These are phyloP conservation scores for Septoria petroselini DNA, from an alignment of 2,329 filamentous ascomycete genomes.

Conservation along the genomic window DNA sequence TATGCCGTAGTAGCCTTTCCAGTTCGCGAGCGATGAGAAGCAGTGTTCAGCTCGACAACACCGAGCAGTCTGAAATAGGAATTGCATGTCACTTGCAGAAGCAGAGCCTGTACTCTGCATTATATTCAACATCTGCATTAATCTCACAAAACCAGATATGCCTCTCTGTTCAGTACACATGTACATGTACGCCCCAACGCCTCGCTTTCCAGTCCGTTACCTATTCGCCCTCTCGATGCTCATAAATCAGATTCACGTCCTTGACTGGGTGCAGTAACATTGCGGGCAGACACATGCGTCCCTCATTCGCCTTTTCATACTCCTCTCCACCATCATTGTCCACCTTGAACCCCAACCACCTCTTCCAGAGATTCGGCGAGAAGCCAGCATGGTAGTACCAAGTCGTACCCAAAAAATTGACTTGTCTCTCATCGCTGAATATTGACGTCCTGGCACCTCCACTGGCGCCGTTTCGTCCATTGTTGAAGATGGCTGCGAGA, in stretches of 20 bases:
- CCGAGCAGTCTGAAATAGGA: too few relatives aligned
- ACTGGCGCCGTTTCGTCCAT: slow-evolving; percentile 51
- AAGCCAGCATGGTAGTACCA: slow-evolving; percentile 56
- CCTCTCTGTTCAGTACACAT: too few relatives aligned
- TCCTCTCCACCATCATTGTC: slow-evolving; percentile 50
- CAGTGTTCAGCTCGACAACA: too few relatives aligned
- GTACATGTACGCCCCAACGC: background rate
- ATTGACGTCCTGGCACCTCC: slow-evolving; percentile 50
- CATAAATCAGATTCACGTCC: slow-evolving; percentile 49
- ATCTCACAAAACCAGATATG: too few relatives aligned
- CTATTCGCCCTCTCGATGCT: slow-evolving; percentile 37
- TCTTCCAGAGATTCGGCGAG: slow-evolving; percentile 53
- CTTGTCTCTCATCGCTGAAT: slow-evolving; percentile 52
- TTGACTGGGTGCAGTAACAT: slow-evolving; percentile 53
- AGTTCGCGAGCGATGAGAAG: too few relatives aligned
- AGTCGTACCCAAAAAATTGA: slow-evolving; percentile 53
- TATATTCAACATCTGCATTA: too few relatives aligned
- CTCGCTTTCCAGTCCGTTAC: background rate
- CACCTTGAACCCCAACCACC: slow-evolving; percentile 56
- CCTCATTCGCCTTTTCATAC: slow-evolving; percentile 45
- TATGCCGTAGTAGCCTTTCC: too few relatives aligned
- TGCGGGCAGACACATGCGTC: slow-evolving; percentile 49
- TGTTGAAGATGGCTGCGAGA: slow-evolving; percentile 56
- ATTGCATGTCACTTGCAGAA: too few relatives aligned
- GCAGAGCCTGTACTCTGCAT: too few relatives aligned